Percentiles rank a stretch among this genome's conserved stretches.
Conservation (phyloP, 2,329 filamentous ascomycete species). For the Colletotrichum plurivorum region DNA sequence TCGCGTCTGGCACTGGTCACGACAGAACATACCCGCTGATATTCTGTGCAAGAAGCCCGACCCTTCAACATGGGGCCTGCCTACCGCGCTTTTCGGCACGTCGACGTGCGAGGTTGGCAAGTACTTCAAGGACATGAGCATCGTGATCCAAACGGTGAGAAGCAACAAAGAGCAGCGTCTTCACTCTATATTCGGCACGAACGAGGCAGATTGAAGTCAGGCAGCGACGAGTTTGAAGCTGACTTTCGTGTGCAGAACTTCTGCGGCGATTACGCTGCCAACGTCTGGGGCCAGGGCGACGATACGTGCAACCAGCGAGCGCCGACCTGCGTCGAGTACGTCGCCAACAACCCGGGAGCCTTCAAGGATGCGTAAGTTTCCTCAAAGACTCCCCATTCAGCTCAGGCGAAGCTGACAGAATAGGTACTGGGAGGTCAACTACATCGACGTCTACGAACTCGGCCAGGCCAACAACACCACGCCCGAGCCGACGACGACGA, state of each 20-base stretch:
- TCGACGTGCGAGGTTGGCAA: slow-evolving; percentile 74
- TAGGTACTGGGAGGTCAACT: slow-evolving; percentile 68
- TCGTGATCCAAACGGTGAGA: slow-evolving; percentile 78
- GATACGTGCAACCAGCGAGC: slow-evolving; percentile 58
- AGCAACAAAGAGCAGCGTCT: not conserved
- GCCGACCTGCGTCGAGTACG: slow-evolving; percentile 61
- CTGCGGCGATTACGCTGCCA: slow-evolving; percentile 81
- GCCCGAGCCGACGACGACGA: slow-evolving; percentile 46
- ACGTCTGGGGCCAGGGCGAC: slow-evolving; percentile 54
- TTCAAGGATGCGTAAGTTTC: slow-evolving; percentile 55
- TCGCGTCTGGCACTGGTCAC: slow-evolving; percentile 83
- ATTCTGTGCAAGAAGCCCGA: slow-evolving; percentile 72
- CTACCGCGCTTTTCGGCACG: slow-evolving; percentile 78
- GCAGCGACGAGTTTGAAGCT: not conserved
- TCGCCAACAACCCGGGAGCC: slow-evolving; percentile 59
- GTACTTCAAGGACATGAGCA: slow-evolving; percentile 77
- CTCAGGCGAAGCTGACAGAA: slow-evolving; percentile 13
- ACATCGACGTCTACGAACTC: slow-evolving; percentile 63
- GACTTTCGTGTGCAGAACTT: slow-evolving; percentile 65
- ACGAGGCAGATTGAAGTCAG: no score
- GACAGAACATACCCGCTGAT: slow-evolving; percentile 75
- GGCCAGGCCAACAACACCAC: slow-evolving; percentile 32
- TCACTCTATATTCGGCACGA: not conserved
- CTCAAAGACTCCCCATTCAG: not conserved
- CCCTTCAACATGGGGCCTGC: slow-evolving; percentile 77